These are phyloP conservation scores for Chaetomium sp. DNA, from an alignment of 2,329 filamentous ascomycete genomes.

Conservation along the genomic window DNA sequence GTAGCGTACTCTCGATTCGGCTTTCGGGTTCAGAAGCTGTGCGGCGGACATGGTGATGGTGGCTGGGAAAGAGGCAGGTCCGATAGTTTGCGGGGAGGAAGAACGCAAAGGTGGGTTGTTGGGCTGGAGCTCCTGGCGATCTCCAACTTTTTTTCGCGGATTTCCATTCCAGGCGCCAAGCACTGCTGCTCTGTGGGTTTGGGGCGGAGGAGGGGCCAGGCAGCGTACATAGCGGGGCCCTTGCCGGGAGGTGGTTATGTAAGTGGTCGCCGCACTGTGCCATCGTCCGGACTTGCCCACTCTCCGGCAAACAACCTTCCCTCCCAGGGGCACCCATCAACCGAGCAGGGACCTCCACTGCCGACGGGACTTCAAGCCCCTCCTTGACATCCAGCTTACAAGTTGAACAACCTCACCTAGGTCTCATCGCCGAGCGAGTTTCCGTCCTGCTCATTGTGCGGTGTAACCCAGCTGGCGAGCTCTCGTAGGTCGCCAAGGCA, in stretches of 20 bases:
- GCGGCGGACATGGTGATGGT: constrained; percentile 74
- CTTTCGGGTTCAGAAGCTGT: constrained; percentile 97
- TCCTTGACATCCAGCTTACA: too few species aligned
- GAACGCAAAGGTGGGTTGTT: constrained; percentile 16
- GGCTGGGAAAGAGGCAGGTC: constrained; percentile 10
- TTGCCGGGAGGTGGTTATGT: neutral
- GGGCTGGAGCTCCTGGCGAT: constrained; percentile 18
- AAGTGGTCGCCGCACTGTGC: too few species aligned
- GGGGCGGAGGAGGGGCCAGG: constrained; percentile 23
- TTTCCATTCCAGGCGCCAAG: constrained; percentile 19
- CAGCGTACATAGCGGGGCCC: constrained; percentile 8
- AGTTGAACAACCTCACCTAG: too few species aligned
- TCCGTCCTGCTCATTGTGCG: too few species aligned
- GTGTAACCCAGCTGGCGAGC: too few species aligned
- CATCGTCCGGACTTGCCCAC: too few species aligned
- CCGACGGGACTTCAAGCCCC: too few species aligned
- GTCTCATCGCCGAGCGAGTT: too few species aligned
- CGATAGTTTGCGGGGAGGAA: constrained; percentile 9
- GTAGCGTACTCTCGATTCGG: constrained; percentile 80
- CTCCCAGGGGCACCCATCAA: too few species aligned
- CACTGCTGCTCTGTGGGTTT: constrained; percentile 2
- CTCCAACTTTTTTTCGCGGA: constrained; percentile 25
- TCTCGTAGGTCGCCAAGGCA: too few species aligned
- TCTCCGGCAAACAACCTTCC: too few species aligned
- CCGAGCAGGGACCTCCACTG: too few species aligned